Percentiles rank a stretch among this genome's conserved stretches.
phyloP scores from a whole-genome alignment of 2,329 filamentous ascomycete genomes.

The Cladobotryum protrusum region DNA sequence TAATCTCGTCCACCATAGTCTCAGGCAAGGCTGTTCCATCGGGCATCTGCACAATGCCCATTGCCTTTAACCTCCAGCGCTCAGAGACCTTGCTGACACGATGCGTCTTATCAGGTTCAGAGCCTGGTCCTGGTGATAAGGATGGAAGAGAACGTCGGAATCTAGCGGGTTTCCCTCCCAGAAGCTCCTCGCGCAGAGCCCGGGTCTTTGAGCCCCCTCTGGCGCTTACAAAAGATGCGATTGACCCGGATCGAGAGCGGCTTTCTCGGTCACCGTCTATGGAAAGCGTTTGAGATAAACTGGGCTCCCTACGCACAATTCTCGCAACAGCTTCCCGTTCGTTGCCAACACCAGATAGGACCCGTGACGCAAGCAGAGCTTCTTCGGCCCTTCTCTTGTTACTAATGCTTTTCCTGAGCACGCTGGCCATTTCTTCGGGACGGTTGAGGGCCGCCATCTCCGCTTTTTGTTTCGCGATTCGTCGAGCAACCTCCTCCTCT shows the following conservation, averaged over 20 bases:
- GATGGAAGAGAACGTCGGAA: constrained; percentile 37
- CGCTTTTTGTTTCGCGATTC: constrained; percentile 20
- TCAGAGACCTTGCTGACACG: constrained; percentile 35
- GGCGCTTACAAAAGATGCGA: constrained; percentile 13
- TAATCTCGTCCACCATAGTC: constrained; percentile 41
- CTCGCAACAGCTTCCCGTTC: constrained; percentile 29
- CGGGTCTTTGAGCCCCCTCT: constrained; percentile 22
- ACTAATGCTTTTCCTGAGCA: constrained; percentile 27
- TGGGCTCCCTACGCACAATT: constrained; percentile 28
- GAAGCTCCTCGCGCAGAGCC: constrained; percentile 22
- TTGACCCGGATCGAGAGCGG: constrained; percentile 14
- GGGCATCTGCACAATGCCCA: constrained; percentile 47
- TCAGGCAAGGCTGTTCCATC: constrained; percentile 50
- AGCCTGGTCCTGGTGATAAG: constrained; percentile 21
- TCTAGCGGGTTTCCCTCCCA: constrained; percentile 21
- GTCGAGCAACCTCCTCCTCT: constrained; percentile 28
- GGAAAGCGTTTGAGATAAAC: constrained; percentile 13
- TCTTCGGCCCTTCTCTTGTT: constrained; percentile 28
- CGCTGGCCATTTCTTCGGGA: constrained; percentile 28
- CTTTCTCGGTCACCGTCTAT: constrained; percentile 14
- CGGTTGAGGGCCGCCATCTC: constrained; percentile 24
- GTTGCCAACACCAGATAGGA: constrained; percentile 35
- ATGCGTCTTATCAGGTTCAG: constrained; percentile 20
- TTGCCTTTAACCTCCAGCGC: constrained; percentile 42
- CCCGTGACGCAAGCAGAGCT: constrained; percentile 35